Evolutionary conservation across 2,329 filamentous ascomycete species (phyloP).

Genomic region (Pezicula neosporulosa): DNA sequence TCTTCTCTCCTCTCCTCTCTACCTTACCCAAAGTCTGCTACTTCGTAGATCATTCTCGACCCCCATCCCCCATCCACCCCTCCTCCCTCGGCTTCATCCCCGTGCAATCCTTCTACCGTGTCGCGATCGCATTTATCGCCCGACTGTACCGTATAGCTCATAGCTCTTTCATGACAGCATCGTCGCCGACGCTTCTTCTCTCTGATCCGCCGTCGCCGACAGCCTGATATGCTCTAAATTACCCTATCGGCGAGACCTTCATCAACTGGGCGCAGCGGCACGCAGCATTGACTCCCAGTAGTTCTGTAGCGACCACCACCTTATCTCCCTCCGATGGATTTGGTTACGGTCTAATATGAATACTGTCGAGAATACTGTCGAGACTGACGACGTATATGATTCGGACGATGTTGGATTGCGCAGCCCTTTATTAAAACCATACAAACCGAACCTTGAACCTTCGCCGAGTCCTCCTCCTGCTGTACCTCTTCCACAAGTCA

Average conservation of each 20-base stretch:
- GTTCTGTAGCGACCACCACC: neutral
- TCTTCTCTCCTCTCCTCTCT: neutral
- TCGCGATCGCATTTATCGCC: neutral
- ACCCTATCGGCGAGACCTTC: neutral
- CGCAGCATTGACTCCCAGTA: neutral
- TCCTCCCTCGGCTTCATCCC: neutral
- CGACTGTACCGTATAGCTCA: neutral
- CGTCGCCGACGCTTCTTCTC: neutral
- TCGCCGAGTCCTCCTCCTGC: conserved; percentile 48
- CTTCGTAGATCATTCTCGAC: no score
- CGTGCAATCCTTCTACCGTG: neutral
- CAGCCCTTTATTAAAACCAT: conserved; percentile 36
- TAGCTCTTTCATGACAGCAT: neutral
- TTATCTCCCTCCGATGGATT: conserved; percentile 15
- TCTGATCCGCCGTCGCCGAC: neutral
- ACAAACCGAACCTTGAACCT: conserved; percentile 42
- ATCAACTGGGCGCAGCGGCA: neutral
- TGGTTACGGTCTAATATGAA: conserved; percentile 16
- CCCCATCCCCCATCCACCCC: neutral
- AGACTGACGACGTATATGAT: conserved; percentile 37
- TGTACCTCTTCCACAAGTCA: conserved; percentile 40
- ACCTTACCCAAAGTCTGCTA: neutral
- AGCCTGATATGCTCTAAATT: neutral
- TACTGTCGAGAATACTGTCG: conserved; percentile 15
- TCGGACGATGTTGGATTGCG: conserved; percentile 42